These are phyloP conservation scores for Fusarium nelsonii DNA, from an alignment of 2,329 filamentous ascomycete species.

Conservation along the genomic window DNA sequence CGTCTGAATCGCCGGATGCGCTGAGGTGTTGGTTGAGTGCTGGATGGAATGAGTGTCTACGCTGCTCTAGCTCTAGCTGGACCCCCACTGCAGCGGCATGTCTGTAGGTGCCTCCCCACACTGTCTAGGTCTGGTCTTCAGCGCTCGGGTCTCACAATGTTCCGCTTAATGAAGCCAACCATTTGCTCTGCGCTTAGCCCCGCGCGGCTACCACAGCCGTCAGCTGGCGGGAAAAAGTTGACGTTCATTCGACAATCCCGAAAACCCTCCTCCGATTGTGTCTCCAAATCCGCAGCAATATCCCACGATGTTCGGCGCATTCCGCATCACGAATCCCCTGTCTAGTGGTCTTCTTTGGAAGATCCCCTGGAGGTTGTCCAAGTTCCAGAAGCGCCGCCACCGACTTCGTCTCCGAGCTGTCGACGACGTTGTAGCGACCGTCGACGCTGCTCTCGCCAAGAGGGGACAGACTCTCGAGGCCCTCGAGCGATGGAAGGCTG, in stretches of 20 bases:
- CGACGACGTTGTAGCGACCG: conserved; percentile 85
- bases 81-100: conserved; percentile 5
- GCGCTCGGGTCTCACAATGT: conserved; percentile 45
- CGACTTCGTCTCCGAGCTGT: conserved; percentile 85
- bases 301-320: conserved; percentile 81
- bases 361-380: conserved; percentile 94
- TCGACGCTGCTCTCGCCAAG: conserved; percentile 82
- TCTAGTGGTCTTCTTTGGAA: conserved; percentile 93
- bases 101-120: conserved; percentile 6
- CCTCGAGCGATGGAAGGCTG: conserved; percentile 89
- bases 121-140: not conserved
- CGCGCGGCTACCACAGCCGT: conserved; percentile 35
- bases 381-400: conserved; percentile 90
- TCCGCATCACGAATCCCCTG: conserved; percentile 82
- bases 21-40: not conserved
- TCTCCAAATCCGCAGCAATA: conserved; percentile 22
- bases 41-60: conserved; percentile 10
- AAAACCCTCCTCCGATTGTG: conserved; percentile 26
- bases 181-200: conserved; percentile 19
- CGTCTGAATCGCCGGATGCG: conserved; percentile 1
- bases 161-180: conserved; percentile 44
- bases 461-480: conserved; percentile 79
- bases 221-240: conserved; percentile 41
- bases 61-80: conserved; percentile 7
- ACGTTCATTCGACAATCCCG: conserved; percentile 38